Evolutionary conservation across 78 protist genomes (phyloP).

Genomic region (Bigelowiella natans): DNA sequence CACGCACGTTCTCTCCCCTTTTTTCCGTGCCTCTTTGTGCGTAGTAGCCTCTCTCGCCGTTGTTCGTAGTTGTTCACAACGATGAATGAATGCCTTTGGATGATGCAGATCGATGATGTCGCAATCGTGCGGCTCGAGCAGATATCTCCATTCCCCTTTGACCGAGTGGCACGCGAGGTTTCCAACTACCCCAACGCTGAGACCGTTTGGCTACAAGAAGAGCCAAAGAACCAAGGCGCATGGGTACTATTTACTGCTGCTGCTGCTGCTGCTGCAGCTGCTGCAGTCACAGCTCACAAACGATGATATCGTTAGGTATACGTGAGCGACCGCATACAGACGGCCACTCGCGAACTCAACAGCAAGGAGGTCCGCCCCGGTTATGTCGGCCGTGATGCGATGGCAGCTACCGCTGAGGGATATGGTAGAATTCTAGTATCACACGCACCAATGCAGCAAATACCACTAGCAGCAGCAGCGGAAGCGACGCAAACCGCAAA

Average conservation of each 20-base stretch:
- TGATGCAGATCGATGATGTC: not conserved
- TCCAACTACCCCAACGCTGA: not conserved
- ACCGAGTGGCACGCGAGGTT: not conserved
- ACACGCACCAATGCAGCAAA: too few species aligned
- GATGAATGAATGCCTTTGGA: not conserved
- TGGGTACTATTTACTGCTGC: too few species aligned
- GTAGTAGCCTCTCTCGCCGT: not conserved
- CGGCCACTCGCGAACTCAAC: not conserved
- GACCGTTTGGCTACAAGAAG: not conserved
- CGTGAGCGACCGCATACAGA: not conserved
- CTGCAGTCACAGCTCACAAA: too few species aligned
- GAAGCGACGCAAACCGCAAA: too few species aligned
- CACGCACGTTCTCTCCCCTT: not conserved
- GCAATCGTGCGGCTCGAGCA: not conserved
- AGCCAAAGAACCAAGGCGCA: not conserved
- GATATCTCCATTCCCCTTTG: slow-evolving; percentile 6
- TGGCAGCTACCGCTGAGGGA: not conserved
- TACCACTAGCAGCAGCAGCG: too few species aligned
- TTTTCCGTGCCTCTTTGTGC: not conserved
- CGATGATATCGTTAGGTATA: not conserved
- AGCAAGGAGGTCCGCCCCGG: not conserved
- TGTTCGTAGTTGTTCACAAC: not conserved
- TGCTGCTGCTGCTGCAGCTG: too few species aligned
- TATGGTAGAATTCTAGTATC: too few species aligned
- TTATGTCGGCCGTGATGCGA: not conserved